Base-by-base conservation (phyloP, 768 basidiomycete genomes). In the Trametes meyenii region DNA sequence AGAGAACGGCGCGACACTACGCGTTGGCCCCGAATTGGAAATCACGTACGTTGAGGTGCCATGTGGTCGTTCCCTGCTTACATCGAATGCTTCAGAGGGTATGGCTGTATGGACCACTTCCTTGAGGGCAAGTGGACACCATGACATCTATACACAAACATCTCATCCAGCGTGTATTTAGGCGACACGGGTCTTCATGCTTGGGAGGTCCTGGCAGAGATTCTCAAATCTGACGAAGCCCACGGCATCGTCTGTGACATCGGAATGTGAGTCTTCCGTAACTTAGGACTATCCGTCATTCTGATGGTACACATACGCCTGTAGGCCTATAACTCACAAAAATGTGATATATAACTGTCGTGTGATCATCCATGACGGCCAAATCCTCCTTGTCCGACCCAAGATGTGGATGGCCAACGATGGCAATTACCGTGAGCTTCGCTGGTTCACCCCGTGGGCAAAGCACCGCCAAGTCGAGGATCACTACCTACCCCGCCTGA, bases 331-430 rank as follows among this genome's bases (percentile, higher is more conserved):
- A 56, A 84, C 89, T 1, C 97, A 99, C 83, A 98, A 98, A 83
- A 98, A 97, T 72, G 94, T 95, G 49, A 96, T 90, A 65, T 98
- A 98, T 78, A 99, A 99, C 71, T 97, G 94, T 73, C 89, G 97
- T 19, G 81, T 98, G 38, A 88, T 98, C 72, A 85, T 96, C 44
- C 84, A 94, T 70, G 81, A 95, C 75, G 81, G 85, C 57, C 84
- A 92, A 76, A 95, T 99, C 61, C 76, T 98, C 0, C 85, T 98
- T 64, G 98, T 99, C 65, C 87, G 97, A 23, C 97, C 97, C 0
- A 99, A 98, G 79, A 96, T 99, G 96, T 99, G 97, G 97, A 81
- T 99, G 46, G 97, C 97, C 1, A 98, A 98, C 71, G 94, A 97
- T 69, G 97, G 97, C 3, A 98, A 98, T 71, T 99, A 99, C 73